Evolutionary conservation across 768 basidiomycete genomes (phyloP).

Genomic region (Russula ochroleuca): DNA sequence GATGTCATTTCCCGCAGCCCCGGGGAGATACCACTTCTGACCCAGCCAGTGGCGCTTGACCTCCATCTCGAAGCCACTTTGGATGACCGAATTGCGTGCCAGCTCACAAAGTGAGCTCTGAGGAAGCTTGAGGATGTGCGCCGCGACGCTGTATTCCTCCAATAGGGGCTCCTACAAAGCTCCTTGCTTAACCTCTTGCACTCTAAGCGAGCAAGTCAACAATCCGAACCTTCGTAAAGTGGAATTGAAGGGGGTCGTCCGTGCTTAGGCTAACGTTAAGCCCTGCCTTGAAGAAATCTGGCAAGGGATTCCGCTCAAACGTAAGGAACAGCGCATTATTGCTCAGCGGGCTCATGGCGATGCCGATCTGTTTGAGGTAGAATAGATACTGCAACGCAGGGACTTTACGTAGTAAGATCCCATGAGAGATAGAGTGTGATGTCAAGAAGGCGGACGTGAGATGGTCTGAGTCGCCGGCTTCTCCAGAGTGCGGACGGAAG

Average conservation of each 20-base stretch:
- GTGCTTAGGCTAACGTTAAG: conserved; percentile 95
- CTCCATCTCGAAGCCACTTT: conserved; percentile 99
- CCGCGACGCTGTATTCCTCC: conserved; percentile 97
- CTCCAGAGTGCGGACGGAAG: conserved; percentile 93
- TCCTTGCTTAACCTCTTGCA: neutral
- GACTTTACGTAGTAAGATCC: conserved; percentile 96
- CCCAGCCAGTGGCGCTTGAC: conserved; percentile 95
- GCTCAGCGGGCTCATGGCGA: conserved; percentile 97
- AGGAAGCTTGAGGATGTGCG: conserved; percentile 95
- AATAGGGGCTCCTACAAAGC: conserved; percentile 74
- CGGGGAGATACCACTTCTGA: conserved; percentile 87
- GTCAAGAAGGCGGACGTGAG: conserved; percentile 94
- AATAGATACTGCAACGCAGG: conserved; percentile 96
- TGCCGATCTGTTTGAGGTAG: conserved; percentile 96
- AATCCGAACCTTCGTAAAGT: conserved; percentile 83
- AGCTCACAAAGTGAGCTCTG: conserved; percentile 93
- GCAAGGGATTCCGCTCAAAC: conserved; percentile 95
- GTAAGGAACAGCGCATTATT: conserved; percentile 97
- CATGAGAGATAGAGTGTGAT: conserved; percentile 97
- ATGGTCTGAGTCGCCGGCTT: conserved; percentile 98
- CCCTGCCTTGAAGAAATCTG: conserved; percentile 94
- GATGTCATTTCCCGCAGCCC: conserved; percentile 92
- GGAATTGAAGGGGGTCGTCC: conserved; percentile 94
- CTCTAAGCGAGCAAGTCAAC: neutral
- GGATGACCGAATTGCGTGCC: conserved; percentile 95